Evolutionary conservation across 768 basidiomycete genomes (phyloP).

Genomic region (Mycena alexandri): DNA sequence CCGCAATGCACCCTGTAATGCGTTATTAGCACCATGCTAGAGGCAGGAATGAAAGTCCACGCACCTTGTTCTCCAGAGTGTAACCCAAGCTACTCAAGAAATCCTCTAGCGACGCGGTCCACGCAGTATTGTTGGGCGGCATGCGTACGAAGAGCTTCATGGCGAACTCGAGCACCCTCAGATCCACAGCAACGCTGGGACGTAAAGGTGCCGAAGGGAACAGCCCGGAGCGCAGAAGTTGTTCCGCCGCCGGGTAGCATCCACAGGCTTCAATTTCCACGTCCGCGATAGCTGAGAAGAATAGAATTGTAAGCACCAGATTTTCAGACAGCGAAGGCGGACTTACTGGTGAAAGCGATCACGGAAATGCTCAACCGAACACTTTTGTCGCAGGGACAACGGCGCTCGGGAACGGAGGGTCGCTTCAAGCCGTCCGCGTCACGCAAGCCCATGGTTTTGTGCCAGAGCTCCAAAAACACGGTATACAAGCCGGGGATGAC

Average conservation of each 20-base stretch:
- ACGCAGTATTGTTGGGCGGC: conserved; percentile 39
- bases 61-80: conserved; percentile 7
- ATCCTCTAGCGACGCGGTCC: conserved; percentile 32
- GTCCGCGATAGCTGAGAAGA: neutral
- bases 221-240: too few relatives aligned
- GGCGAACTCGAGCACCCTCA: conserved; percentile 40
- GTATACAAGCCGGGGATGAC: neutral
- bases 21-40: too few relatives aligned
- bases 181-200: conserved; percentile 44
- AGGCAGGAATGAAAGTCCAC: neutral
- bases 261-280: too few relatives aligned
- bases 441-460: neutral
- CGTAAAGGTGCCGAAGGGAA: conserved; percentile 44
- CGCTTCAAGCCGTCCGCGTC: conserved; percentile 1
- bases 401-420: neutral
- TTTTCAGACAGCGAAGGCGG: too few relatives aligned
- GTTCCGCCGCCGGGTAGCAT: too few relatives aligned
- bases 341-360: conserved; percentile 1
- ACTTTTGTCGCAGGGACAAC: neutral
- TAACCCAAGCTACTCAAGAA: too few relatives aligned
- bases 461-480: neutral
- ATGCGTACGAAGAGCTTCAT: conserved; percentile 33
- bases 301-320: neutral
- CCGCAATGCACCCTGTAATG: conserved; percentile 6
- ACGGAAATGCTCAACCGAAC: neutral